A percentile compares a stretch with the other conserved stretches of the same genome.
Conservation (phyloP, 2,329 filamentous ascomycete species). For the Sphaceloma murrayae region DNA sequence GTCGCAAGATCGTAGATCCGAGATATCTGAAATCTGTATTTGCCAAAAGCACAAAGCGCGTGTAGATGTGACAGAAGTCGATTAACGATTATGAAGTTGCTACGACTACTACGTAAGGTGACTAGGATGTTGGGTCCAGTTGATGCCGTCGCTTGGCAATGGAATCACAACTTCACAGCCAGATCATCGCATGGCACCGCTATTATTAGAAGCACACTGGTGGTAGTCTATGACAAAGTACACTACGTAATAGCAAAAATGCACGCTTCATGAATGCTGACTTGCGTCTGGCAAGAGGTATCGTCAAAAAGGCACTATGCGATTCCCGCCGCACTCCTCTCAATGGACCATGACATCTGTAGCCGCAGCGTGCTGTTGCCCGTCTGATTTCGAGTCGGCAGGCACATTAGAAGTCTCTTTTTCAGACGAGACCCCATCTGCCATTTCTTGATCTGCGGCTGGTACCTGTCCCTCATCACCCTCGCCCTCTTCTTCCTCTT, state of each 20-base stretch:
- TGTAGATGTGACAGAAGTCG: no score
- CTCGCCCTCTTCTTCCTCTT: constrained; percentile 53
- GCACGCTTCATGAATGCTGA: constrained; percentile 13
- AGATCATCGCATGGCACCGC: background rate
- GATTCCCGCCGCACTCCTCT: constrained; percentile 5
- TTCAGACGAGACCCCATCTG: background rate
- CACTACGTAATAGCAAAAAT: constrained; percentile 13
- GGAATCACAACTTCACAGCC: constrained; percentile 1
- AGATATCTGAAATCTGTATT: no score
- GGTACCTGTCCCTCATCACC: constrained; percentile 38
- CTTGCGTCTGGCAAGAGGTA: background rate
- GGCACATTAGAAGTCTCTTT: constrained; percentile 1
- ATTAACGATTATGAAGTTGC: no score
- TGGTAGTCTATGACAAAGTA: background rate
- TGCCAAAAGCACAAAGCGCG: no score
- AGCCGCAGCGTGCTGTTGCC: background rate
- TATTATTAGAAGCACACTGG: background rate
- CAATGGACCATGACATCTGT: constrained; percentile 21
- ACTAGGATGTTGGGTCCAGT: background rate
- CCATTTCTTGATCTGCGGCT: constrained; percentile 18
- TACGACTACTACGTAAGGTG: background rate
- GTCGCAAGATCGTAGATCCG: no score
- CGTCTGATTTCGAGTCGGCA: constrained; percentile 16
- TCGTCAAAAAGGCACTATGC: constrained; percentile 11
- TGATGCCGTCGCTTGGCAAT: constrained; percentile 14